A percentile compares a stretch with the other conserved stretches of the same genome.
Conservation (phyloP, 164 flowering plant species). For the Litsea cubeba region DNA sequence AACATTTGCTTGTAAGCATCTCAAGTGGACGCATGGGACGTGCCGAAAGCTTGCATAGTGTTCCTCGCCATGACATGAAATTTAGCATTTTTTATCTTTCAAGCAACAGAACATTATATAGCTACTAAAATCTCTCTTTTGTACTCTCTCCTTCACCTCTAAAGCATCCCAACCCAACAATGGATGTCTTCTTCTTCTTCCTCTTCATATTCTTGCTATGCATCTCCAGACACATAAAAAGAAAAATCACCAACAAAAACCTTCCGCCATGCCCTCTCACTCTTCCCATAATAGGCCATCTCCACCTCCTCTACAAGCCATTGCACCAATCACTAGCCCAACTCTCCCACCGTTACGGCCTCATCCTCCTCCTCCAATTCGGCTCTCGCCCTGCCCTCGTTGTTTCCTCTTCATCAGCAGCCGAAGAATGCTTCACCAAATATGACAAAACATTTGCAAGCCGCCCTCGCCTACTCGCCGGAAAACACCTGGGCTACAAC, state of each 20-base stretch:
- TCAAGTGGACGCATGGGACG: too few relatives aligned
- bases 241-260: constrained; percentile 2
- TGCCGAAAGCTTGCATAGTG: too few relatives aligned
- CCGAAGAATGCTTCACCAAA: constrained; percentile 33
- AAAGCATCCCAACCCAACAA: neutral
- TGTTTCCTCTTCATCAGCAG: constrained; percentile 25
- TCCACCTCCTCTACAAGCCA: constrained; percentile 21
- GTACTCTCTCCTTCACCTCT: too few relatives aligned
- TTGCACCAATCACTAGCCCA: constrained; percentile 12
- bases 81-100: too few relatives aligned
- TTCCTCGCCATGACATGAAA: too few relatives aligned
- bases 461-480: constrained; percentile 24
- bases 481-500: constrained; percentile 26
- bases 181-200: neutral
- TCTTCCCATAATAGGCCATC: constrained; percentile 24
- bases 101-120: too few relatives aligned
- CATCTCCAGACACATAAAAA: neutral
- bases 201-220: neutral
- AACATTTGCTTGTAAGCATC: too few relatives aligned
- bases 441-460: constrained; percentile 34
- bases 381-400: constrained; percentile 30
- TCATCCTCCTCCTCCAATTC: constrained; percentile 18
- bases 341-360: constrained; percentile 15
- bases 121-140: too few relatives aligned
- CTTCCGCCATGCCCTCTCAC: constrained; percentile 21